Conservation (phyloP, 2,329 filamentous ascomycete genomes). For the Anthostomella pinea region DNA sequence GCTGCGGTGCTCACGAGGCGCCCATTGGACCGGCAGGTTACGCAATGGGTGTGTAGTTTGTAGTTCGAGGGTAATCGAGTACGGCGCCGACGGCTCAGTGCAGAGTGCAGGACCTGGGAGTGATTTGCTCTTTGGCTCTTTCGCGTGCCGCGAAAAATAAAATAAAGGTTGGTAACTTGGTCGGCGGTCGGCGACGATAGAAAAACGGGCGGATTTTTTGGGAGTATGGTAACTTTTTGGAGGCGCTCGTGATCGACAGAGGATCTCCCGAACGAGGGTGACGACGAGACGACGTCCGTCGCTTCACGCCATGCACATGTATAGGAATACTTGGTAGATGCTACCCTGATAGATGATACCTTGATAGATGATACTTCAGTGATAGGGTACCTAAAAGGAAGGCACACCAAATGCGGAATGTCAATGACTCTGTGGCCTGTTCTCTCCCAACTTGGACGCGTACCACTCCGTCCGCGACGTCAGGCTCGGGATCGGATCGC, state of each 20-base stretch:
- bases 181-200: constrained; percentile 7
- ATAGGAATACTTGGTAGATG: constrained; percentile 12
- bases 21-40: constrained; percentile 45
- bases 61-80: constrained; percentile 41
- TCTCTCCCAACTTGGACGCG: too few species aligned
- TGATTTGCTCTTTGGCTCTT: constrained; percentile 27
- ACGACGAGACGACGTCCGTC: constrained; percentile 17
- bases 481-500: neutral
- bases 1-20: constrained; percentile 35
- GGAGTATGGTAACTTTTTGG: constrained; percentile 3
- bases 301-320: constrained; percentile 24
- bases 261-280: constrained; percentile 17
- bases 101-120: constrained; percentile 40
- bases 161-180: neutral
- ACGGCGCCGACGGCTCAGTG: constrained; percentile 39
- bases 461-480: too few species aligned
- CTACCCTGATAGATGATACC: too few species aligned
- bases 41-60: constrained; percentile 42
- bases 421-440: constrained; percentile 6
- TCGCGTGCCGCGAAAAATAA: constrained; percentile 3
- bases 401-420: constrained; percentile 12
- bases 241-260: constrained; percentile 28
- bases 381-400: constrained; percentile 12
- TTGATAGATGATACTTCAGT: too few species aligned
- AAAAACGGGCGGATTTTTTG: constrained; percentile 2